Evolutionary conservation across 2,329 filamentous ascomycete species (phyloP).

Genomic region (Metarhizium brunneum): DNA sequence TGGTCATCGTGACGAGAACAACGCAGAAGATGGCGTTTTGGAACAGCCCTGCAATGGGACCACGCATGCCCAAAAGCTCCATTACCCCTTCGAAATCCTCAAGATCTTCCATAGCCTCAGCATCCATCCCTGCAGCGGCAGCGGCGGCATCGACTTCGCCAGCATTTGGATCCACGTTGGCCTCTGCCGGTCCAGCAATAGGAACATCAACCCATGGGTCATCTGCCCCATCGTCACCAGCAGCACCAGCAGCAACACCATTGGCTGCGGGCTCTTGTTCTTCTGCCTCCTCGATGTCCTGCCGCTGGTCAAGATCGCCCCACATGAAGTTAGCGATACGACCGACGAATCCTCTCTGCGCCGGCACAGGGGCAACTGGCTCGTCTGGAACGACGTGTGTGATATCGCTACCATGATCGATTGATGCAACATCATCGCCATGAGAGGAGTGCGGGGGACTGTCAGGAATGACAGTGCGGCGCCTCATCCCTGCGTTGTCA

Average conservation of each 20-base stretch:
- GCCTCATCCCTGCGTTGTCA: background rate
- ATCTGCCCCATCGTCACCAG: conserved; percentile 48
- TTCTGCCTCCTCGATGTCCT: conserved; percentile 16
- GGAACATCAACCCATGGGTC: conserved; percentile 13
- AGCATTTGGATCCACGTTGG: conserved; percentile 29
- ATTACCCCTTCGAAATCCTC: conserved; percentile 95
- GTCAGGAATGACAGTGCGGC: background rate
- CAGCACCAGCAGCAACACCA: conserved; percentile 25
- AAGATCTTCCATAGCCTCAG: conserved; percentile 69
- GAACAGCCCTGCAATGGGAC: conserved; percentile 77
- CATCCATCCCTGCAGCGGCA: conserved; percentile 60
- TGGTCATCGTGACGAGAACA: conserved; percentile 77
- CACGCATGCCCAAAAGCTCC: conserved; percentile 93
- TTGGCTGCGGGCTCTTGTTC: conserved; percentile 14
- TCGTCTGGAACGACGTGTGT: conserved; percentile 7
- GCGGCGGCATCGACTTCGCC: conserved; percentile 29
- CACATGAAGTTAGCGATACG: conserved; percentile 52
- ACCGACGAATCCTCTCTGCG: conserved; percentile 17
- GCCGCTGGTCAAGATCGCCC: conserved; percentile 39
- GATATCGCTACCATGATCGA: conserved; percentile 4
- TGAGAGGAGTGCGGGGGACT: background rate
- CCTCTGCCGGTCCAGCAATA: conserved; percentile 23
- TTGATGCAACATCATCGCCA: conserved; percentile 1
- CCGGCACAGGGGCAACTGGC: conserved; percentile 6
- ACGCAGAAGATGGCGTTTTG: conserved; percentile 95